Percentiles rank a stretch among this genome's conserved stretches.
phyloP scores from a whole-genome alignment of 371 early-diverging fungal genomes.

The Mucor velutinosus region DNA sequence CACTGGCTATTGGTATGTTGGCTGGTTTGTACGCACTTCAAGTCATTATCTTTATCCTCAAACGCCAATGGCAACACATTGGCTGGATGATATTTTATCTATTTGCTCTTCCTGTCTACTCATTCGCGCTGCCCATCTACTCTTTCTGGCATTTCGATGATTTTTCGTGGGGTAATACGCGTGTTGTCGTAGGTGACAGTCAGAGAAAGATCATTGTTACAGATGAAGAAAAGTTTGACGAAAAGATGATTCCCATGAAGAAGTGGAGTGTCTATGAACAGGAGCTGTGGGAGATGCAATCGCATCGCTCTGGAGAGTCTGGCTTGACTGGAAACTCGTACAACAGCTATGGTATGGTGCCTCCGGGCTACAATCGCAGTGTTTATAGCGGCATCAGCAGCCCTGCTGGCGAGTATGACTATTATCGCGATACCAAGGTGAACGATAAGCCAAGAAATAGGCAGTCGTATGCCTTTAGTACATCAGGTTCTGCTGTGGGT shows the following conservation, averaged over 20 bases:
- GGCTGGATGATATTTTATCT: constrained; percentile 94
- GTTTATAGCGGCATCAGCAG: constrained; percentile 23
- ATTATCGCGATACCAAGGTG: constrained; percentile 38
- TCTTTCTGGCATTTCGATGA: constrained; percentile 90
- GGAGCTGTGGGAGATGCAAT: constrained; percentile 70
- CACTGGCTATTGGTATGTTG: constrained; percentile 54
- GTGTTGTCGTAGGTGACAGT: constrained; percentile 68
- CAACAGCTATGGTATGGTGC: constrained; percentile 39
- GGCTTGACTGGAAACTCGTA: constrained; percentile 29
- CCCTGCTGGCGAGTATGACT: constrained; percentile 30
- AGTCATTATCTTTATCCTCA: constrained; percentile 79
- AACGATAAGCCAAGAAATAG: constrained; percentile 12
- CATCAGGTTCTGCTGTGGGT: constrained; percentile 17
- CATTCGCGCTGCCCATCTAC: constrained; percentile 74
- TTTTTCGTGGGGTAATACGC: constrained; percentile 90
- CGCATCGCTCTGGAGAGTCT: constrained; percentile 50
- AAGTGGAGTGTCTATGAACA: constrained; percentile 90
- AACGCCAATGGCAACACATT: constrained; percentile 88
- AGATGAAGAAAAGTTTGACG: constrained; percentile 77
- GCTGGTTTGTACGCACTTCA: constrained; percentile 84
- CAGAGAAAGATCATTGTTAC: constrained; percentile 54
- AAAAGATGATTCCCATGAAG: constrained; percentile 79
- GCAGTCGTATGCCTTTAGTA: neutral
- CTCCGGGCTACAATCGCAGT: constrained; percentile 20
- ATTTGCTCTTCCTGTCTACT: constrained; percentile 76